phyloP scores from a whole-genome alignment of 177 flowering plant species.

The Vitis hybrid region DNA sequence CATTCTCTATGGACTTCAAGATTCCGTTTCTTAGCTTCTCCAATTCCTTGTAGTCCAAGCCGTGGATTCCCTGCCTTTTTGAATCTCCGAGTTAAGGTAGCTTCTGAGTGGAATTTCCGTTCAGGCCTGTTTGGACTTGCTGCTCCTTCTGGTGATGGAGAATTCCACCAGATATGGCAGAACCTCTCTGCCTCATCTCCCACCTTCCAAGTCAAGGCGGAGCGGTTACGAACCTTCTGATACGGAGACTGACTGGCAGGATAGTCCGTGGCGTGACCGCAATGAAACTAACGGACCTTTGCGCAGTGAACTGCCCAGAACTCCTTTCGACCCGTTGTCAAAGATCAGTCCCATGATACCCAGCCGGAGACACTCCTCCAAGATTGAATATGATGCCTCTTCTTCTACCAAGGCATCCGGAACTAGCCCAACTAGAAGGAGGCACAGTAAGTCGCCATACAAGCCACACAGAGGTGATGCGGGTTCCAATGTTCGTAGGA shows the following conservation, averaged over 20 bases:
- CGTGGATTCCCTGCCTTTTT: neutral
- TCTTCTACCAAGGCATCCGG: slow-evolving; percentile 16
- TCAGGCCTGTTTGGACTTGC: neutral
- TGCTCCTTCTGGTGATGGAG: slow-evolving; percentile 26
- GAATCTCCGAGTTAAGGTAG: neutral
- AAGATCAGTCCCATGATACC: slow-evolving; percentile 33
- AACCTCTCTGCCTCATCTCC: slow-evolving; percentile 9
- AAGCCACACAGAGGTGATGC: slow-evolving; percentile 33
- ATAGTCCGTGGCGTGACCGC: slow-evolving; percentile 37
- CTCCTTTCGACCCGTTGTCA: slow-evolving; percentile 5
- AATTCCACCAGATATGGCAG: slow-evolving; percentile 23
- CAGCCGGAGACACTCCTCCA: slow-evolving; percentile 22
- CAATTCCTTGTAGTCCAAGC: neutral
- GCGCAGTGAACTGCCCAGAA: slow-evolving; percentile 11
- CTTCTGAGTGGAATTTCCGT: neutral
- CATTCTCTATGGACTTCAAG: neutral
- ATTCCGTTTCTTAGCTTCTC: neutral
- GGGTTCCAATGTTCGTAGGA: slow-evolving; percentile 13
- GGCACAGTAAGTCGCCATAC: slow-evolving; percentile 53
- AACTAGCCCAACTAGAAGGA: slow-evolving; percentile 27
- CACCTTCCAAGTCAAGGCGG: slow-evolving; percentile 28
- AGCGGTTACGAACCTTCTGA: slow-evolving; percentile 83
- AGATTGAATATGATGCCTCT: slow-evolving; percentile 19
- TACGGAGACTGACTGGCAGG: slow-evolving; percentile 63
- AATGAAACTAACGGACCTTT: slow-evolving; percentile 7